Evolutionary conservation across 768 basidiomycete genomes (phyloP).

Genomic region (Tulasnella sp.): DNA sequence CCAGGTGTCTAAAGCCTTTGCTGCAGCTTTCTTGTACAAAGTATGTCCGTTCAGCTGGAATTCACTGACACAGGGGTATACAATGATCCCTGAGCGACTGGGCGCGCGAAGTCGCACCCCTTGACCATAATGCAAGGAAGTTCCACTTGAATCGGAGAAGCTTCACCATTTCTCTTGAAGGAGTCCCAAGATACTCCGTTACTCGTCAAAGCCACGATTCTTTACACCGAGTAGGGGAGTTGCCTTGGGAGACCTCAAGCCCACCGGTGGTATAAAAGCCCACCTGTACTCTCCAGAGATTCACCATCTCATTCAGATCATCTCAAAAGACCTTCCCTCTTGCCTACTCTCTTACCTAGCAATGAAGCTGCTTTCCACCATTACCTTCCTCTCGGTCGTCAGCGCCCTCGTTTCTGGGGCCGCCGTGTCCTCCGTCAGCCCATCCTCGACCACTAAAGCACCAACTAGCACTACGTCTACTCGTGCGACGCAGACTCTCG

Average conservation of each 20-base stretch:
- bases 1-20: too few species aligned
- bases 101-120: too few species aligned
- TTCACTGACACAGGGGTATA: not conserved
- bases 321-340: not conserved
- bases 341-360: too few species aligned
- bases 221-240: not conserved
- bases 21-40: too few species aligned
- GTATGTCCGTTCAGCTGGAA: too few species aligned
- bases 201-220: not conserved
- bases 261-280: not conserved
- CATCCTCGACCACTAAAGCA: not conserved
- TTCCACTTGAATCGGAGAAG: not conserved
- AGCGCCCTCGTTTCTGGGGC: not conserved
- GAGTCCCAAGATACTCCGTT: not conserved
- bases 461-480: not conserved
- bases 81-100: not conserved
- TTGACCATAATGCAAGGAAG: too few species aligned
- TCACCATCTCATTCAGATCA: not conserved
- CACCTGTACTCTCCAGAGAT: not conserved
- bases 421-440: not conserved
- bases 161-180: not conserved
- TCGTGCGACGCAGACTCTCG: not conserved
- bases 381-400: not conserved
- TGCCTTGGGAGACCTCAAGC: not conserved
- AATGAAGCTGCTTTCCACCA: not conserved